Evolutionary conservation across 768 basidiomycete species (phyloP), one percentile per base, ranked within the genome.

Genomic region (Dictyophora rubrovolvata): DNA sequence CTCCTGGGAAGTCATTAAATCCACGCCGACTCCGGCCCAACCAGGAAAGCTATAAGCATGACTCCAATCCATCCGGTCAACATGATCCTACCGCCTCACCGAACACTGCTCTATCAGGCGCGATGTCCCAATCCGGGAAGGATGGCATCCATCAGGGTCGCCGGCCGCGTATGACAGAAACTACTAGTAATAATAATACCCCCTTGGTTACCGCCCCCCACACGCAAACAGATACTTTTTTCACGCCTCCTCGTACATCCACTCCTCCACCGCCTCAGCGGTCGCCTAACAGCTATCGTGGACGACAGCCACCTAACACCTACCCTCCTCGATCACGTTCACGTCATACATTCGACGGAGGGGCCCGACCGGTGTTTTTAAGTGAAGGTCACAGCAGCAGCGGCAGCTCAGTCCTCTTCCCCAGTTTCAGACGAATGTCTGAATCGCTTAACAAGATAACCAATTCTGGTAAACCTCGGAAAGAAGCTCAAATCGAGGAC

Each of bases 401-500:
- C 51, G 17, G 21, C 20, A 34, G 56, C 35, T 35, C 35, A 20
- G 34, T 59, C 35, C 50, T 23, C 49, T 59, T 59, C 50, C 57
- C 57, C 1, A 59, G 57, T 53, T 35, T 59, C 42, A 42, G 42
- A 42, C 42, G 42, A 42, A 42, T 42, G 42, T 42, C 42, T n/a
- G 42, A 42, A 12, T 42, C 42, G 21, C 52, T 54, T 20, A 33
- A 33, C 18, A 54, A 54, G n/a, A 20, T 36, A 18, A 54, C 61
- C 37, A 56, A 54, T 53, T 52, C 10, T 48, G 53, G 21, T 36
- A 53, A 35, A 56, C 62, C 36, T 12, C 55, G 10, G 54, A 55
- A 16, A 54, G 55, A 22, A 56, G 65, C 69, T 2, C 61, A 63
- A 12, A 65, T 67, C 11, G 69, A 69, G 23, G 59, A 68, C 21